Base-by-base conservation (phyloP, 2,329 filamentous ascomycete species). In the Bretziella fagacearum region DNA sequence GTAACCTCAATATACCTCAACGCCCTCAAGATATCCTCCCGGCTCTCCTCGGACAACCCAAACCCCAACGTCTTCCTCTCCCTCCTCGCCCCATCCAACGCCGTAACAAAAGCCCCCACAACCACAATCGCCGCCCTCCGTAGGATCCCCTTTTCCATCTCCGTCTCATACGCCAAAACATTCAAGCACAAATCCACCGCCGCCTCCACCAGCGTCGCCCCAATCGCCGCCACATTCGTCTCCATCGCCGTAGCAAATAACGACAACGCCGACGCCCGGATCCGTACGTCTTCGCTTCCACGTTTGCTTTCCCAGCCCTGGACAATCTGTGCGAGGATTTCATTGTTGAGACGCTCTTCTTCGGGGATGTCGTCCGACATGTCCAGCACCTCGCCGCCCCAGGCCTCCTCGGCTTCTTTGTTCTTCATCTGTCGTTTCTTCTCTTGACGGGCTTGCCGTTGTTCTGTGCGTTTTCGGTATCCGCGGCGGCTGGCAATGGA, bases 231-330 rank as follows among this genome's bases (percentile, higher is more conserved):
- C 3, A 79, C 62, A 53, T 77, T 78, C 1, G 67, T 71, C 57
- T 84, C 78, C 22, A 84, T 59, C 0, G 68, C 67, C 1, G 62
- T 62, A 1, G 72, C 71, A 36, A 85, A 65, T 40, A 85, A 69
- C 3, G 78, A 80, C 5, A 86, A 59, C 3, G 80, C 77, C 18
- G 80, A 84, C 11, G 79, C 64, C 1, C 81, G 73, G 53, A 86
- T 71, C 3, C 81, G 69, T 10, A 84, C 65, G 55, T 85, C 81
- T 57, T 85, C 81, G 50, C 69, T 69, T 0, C 77, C 79, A 13
- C 69, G 63, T 48, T 74, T 77, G 52, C 76, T 70, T 53, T 79
- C 70, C 81, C 81, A 84, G 1, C 77, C 79, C 11, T 69, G 63
- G 0, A 84, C 65, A 50, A 84, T 82, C 50, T 68, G 65, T 18